Base-by-base conservation (phyloP, 805 yeast species). In the Pichia rugopelliculosa region DNA sequence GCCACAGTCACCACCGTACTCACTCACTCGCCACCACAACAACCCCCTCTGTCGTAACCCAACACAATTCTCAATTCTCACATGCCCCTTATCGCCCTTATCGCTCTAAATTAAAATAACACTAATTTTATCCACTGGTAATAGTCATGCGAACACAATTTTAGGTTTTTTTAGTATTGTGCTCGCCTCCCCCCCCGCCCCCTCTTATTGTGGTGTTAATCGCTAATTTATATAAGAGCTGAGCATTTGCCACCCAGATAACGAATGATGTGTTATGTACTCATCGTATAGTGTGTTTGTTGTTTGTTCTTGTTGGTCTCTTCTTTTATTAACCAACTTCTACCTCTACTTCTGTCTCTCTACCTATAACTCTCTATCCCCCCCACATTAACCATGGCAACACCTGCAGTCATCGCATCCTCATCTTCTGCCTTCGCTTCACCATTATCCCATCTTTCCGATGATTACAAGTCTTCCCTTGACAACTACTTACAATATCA, bases 401-500 rank as follows among this genome's bases (percentile, higher is more conserved):
- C 33, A 11, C n/a, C 33, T 20, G 39, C 39, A 20, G 39, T 37
- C 21, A 15, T 21, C 24, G 23, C 23, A 10, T 18, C 30, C 22
- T 18, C 18, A n/a, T 20, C 26, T 20, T 34, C 45, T 10, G 11
- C 38, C 25, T 13, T 30, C 34, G 7, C 17, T 22, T 20, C 44
- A 11, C 13, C 38, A 2, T 6, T 42, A n/a, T 23, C 45, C 27
- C 42, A 46, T 39, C 17, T 47, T 22, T 38, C 61, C 21, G 48
- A 44, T 23, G 61, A 61, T 41, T 60, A 56, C 45, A 56, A 52
- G 40, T 50, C 63, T 3, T 54, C 64, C 15, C 60, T 68, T 55
- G 72, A 70, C 48, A 70, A 66, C 46, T 74, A 71, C 55, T 54
- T 59, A 5, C 61, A 64, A 30, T 74, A 72, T 55, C 77, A 73